Evolutionary conservation across 169 alveolate species (phyloP), one percentile per base, ranked within the genome.

Genomic region (Besnoitia besnoiti): DNA sequence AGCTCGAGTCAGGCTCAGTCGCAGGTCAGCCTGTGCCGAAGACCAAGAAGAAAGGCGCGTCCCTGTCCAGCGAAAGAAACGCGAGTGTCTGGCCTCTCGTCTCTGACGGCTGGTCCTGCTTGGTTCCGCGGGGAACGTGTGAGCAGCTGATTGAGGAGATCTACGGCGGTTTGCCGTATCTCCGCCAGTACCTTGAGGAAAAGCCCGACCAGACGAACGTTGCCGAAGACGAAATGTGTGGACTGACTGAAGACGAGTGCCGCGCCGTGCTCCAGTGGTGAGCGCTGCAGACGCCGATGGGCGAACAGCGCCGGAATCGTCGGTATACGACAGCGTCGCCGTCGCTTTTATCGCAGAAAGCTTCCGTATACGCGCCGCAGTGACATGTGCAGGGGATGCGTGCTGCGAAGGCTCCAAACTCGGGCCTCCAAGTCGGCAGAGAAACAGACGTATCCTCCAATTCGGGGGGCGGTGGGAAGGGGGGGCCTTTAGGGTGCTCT

Each of bases 211-310:
- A 77, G 35, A 27, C 40, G 39, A 42, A 77, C 40, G 87, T 77
- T 5, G 40, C 37, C 30, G 39, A 40, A 35, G 87, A 77, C 59
- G 87, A 77, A 44, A 77, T 77, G 87, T 77, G 87, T 24, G 87
- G 87, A n/a, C 21, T 77, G 35, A 37, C 87, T 24, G 87, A 77
- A 44, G 55, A 42, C 49, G 87, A 77, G 55, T 77, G 87, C 55
- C n/a, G 59, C 44, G 47, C 50, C 5, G 7, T 77, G 42, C 59
- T 77, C 37, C 61, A 27, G 49, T 77, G 87, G 87, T 77, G 87
- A 42, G n/a, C n/a, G n/a, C n/a, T n/a, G n/a, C n/a, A n/a, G n/a
- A n/a, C n/a, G n/a, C n/a, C n/a, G n/a, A n/a, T n/a, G n/a, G n/a
- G n/a, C n/a, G n/a, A n/a, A n/a, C n/a, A n/a, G n/a, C n/a, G n/a